A percentile compares a stretch with the other conserved stretches of the same genome.
Evolutionary conservation across 148 eudicot genomes (phyloP).

Genomic region (Vaccinium corymbosum): DNA sequence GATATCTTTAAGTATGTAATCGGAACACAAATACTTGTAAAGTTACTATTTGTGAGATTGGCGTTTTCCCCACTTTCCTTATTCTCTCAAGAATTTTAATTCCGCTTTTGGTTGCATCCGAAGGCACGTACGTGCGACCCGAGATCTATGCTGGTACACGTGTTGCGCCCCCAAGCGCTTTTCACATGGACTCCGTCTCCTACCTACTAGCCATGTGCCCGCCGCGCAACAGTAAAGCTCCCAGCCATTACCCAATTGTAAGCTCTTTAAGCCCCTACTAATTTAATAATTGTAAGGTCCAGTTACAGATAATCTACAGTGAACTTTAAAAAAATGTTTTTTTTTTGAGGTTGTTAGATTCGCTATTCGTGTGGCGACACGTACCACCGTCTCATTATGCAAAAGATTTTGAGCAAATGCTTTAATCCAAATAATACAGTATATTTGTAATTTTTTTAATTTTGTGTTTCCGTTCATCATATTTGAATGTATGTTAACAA

Average conservation of each 20-base stretch:
- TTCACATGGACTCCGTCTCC: not conserved
- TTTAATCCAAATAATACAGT: no score
- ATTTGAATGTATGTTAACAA: no score
- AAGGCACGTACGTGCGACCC: not conserved
- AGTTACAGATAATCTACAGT: not conserved
- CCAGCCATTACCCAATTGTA: not conserved
- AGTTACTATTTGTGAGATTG: no score
- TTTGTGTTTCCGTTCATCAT: no score
- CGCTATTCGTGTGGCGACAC: slow-evolving; percentile 1
- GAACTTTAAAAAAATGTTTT: not conserved
- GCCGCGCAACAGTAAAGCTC: slow-evolving; percentile 6
- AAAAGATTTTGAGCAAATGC: not conserved
- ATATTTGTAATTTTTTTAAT: no score
- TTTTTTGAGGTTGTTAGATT: slow-evolving; percentile 6
- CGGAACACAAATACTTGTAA: no score
- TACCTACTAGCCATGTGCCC: slow-evolving; percentile 11
- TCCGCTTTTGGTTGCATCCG: no score
- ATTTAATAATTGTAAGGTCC: not conserved
- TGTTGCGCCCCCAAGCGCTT: not conserved
- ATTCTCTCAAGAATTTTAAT: no score
- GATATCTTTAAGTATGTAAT: no score
- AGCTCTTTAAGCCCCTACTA: not conserved
- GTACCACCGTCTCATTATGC: slow-evolving; percentile 10
- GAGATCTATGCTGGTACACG: not conserved
- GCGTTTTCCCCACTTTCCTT: no score